Evolutionary conservation across 2,329 filamentous ascomycete genomes (phyloP).

Genomic region (Colletotrichum cereale): DNA sequence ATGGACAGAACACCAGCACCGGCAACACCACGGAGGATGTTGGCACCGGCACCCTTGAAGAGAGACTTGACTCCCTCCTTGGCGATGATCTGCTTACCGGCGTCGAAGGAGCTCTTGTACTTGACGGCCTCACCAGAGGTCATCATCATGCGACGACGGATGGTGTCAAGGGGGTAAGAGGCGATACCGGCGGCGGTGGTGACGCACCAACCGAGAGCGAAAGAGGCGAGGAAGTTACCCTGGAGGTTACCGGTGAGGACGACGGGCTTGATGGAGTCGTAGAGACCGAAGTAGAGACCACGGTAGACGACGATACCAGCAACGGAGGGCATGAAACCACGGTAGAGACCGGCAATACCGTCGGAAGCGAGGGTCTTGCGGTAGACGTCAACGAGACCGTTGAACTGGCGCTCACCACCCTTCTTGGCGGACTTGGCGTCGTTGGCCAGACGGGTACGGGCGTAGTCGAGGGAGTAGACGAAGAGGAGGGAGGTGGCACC

Average conservation of each 20-base stretch:
- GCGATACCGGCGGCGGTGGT: constrained; percentile 99
- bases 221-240: constrained; percentile 99
- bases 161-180: constrained; percentile 99
- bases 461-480: constrained; percentile 99
- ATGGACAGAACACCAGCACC: constrained; percentile 99
- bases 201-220: constrained; percentile 98
- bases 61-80: constrained; percentile 98
- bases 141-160: constrained; percentile 99
- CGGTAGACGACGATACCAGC: constrained; percentile 99
- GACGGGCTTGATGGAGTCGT: constrained; percentile 99
- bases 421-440: constrained; percentile 99
- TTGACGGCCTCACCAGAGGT: constrained; percentile 98
- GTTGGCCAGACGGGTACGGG: constrained; percentile 99
- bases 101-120: constrained; percentile 97
- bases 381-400: constrained; percentile 99
- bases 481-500: constrained; percentile 99
- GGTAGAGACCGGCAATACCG: constrained; percentile 99
- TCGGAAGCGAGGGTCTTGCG: constrained; percentile 99
- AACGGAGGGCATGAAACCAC: constrained; percentile 99
- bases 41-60: constrained; percentile 99
- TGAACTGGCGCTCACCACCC: constrained; percentile 99
- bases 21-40: constrained; percentile 99
- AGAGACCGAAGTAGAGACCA: constrained; percentile 99
- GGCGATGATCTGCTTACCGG: constrained; percentile 95
- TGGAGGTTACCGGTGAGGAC: constrained; percentile 90